Base-by-base conservation (phyloP, 768 basidiomycete genomes). In the Gloeostereum incarnatum region DNA sequence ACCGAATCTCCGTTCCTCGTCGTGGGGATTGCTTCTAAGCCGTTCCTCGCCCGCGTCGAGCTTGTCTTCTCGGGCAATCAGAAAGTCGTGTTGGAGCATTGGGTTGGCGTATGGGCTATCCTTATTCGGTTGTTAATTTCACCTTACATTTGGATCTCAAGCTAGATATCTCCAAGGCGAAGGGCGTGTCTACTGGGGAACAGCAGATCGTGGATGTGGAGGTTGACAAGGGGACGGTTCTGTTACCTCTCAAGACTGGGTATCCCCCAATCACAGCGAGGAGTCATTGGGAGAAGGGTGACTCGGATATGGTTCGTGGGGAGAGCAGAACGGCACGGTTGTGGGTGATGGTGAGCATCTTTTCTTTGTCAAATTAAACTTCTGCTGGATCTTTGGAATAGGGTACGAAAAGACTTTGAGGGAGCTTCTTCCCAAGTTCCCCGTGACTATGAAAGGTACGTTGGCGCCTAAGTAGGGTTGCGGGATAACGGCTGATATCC, bases 131-230 rank as follows among this genome's bases (percentile, higher is more conserved):
- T 10, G 21, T 1, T 19, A 16, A 43, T 31, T 33, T 18, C 23
- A 13, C 31, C 3, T 19, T 31, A n/a, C 47, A 73, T 71, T 45
- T 75, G 40, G 69, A 73, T 44, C 56, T 59, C 21, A 43, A n/a
- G n/a, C 13, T 58, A 60, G 40, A 53, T 47, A 27, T 25, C 47
- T n/a, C n/a, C n/a, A n/a, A n/a, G n/a, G n/a, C n/a, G 11, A 48
- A 54, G 11, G 54, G n/a, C n/a, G 63, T 11, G 54, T 58, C 0
- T 36, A 19, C 60, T 21, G 71, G 72, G 13, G 66, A 70, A 46
- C 69, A 71, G 41, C 71, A 75, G 47, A 57, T 73, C 16, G 51
- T 70, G n/a, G 72, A 75, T 45, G 50, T 73, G 18, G 71, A 73
- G 40, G 58, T 75, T 14, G 68, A 75, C 43, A 67, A 64, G 36